Percentiles rank a stretch among this genome's conserved stretches.
phyloP scores from a whole-genome alignment of 768 basidiomycete species.

The Heimioporus sp. region DNA sequence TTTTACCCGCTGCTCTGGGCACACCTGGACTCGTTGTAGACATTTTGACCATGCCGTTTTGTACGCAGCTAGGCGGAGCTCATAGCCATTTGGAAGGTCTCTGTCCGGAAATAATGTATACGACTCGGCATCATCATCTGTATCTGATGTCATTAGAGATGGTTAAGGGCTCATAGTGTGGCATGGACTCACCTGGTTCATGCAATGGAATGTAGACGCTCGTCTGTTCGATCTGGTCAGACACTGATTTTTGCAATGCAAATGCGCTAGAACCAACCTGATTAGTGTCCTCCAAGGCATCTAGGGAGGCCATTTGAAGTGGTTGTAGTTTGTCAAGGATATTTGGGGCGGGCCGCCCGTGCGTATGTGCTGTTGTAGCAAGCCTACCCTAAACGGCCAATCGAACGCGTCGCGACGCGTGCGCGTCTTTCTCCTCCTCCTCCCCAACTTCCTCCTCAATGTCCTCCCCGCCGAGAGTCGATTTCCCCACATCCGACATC shows the following conservation, averaged over 20 bases:
- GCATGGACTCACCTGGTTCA: conserved; percentile 20
- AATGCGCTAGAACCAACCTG: conserved; percentile 20
- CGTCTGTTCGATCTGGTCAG: conserved; percentile 23
- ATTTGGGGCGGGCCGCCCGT: not conserved
- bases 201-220: conserved; percentile 27
- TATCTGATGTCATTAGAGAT: conserved; percentile 11
- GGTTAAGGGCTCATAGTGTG: not conserved
- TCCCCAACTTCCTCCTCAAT: conserved; percentile 28
- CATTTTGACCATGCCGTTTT: conserved; percentile 58
- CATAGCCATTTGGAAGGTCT: conserved; percentile 31
- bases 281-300: conserved; percentile 21
- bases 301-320: conserved; percentile 13
- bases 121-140: conserved; percentile 11
- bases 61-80: conserved; percentile 52
- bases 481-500: conserved; percentile 60
- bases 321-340: not conserved
- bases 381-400: conserved; percentile 47
- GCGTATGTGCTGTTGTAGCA: not conserved
- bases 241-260: not conserved
- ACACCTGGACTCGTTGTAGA: conserved; percentile 53
- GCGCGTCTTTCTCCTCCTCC: conserved; percentile 9
- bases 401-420: conserved; percentile 58
- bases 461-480: conserved; percentile 64
- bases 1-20: conserved; percentile 10
- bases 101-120: conserved; percentile 30